Percentiles rank a stretch among this genome's conserved stretches.
Evolutionary conservation across 2,329 filamentous ascomycete species (phyloP).

Genomic region (Graphilbum sp.): DNA sequence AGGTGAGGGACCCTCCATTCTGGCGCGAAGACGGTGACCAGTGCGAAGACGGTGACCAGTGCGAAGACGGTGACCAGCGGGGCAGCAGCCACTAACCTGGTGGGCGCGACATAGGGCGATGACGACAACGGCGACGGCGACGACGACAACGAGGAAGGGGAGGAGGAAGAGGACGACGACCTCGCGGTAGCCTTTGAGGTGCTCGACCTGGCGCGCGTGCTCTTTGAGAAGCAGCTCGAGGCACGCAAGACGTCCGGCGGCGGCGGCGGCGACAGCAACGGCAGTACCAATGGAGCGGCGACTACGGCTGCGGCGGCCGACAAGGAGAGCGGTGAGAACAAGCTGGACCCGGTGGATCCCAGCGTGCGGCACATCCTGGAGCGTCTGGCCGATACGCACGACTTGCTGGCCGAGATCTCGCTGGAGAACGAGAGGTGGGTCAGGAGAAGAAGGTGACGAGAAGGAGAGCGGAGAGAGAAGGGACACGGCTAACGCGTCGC

Average conservation of each 20-base stretch:
- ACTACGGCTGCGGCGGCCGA: constrained; percentile 15
- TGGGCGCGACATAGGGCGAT: neutral
- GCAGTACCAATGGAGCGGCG: constrained; percentile 15
- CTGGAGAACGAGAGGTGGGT: constrained; percentile 73
- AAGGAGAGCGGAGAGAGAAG: neutral
- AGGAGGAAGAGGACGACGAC: constrained; percentile 52
- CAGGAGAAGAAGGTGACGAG: neutral
- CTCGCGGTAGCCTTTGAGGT: constrained; percentile 69
- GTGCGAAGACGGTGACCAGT: too few relatives aligned
- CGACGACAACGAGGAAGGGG: constrained; percentile 18
- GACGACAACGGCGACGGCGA: constrained; percentile 3
- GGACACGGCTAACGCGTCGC: too few relatives aligned
- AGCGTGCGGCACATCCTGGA: constrained; percentile 53
- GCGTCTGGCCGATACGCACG: constrained; percentile 80
- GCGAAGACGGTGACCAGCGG: too few relatives aligned
- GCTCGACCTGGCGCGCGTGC: constrained; percentile 60
- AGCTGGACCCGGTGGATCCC: constrained; percentile 18
- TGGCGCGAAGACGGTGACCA: too few relatives aligned
- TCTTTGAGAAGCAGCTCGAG: constrained; percentile 41
- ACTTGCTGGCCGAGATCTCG: constrained; percentile 90
- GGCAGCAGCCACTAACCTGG: neutral
- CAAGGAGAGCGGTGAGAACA: constrained; percentile 5
- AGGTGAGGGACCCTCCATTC: constrained; percentile 41
- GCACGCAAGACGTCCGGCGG: constrained; percentile 17
- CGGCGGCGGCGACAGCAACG: neutral